Conservation (phyloP, 192 early-diverging fungal species). For the Geranomyces michiganensis region DNA sequence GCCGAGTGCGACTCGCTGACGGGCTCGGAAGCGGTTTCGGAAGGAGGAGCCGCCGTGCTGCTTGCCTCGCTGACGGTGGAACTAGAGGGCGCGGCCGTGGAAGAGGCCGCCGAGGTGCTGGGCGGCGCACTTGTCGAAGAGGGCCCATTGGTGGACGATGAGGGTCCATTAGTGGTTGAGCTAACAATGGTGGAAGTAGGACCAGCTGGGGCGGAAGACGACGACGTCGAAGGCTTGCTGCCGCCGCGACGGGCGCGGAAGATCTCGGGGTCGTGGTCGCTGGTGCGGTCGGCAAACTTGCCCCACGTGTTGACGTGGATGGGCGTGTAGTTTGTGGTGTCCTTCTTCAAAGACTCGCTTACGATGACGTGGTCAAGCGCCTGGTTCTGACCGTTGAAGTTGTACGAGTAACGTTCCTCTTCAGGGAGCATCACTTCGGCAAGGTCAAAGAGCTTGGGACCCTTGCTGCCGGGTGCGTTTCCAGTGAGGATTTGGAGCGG, state of each 20-base stretch:
- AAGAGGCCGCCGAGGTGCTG: neutral
- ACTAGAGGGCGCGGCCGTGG: neutral
- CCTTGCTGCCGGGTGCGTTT: neutral
- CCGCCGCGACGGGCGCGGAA: slow-evolving; percentile 20
- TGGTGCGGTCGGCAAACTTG: slow-evolving; percentile 9
- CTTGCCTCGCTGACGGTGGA: neutral
- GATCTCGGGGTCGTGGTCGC: slow-evolving; percentile 25
- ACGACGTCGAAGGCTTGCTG: neutral
- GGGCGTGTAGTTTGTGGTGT: neutral
- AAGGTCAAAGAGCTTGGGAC: slow-evolving; percentile 11
- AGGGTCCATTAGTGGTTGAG: neutral
- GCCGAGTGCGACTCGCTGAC: neutral
- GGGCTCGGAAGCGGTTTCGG: slow-evolving; percentile 2
- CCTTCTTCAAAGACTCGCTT: neutral
- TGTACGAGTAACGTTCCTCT: slow-evolving; percentile 29
- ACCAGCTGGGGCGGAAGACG: neutral
- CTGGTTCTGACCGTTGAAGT: slow-evolving; percentile 25
- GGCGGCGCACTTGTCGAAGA: neutral
- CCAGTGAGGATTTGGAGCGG: slow-evolving; percentile 13
- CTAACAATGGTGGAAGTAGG: neutral
- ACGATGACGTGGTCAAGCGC: slow-evolving; percentile 28
- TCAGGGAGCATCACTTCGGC: slow-evolving; percentile 19
- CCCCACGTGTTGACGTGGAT: slow-evolving; percentile 34
- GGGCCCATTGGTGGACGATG: neutral
- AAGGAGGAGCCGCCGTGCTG: neutral